phyloP scores from a whole-genome alignment of 2,329 filamentous ascomycete species.

The Pseudogymnoascus sp. region DNA sequence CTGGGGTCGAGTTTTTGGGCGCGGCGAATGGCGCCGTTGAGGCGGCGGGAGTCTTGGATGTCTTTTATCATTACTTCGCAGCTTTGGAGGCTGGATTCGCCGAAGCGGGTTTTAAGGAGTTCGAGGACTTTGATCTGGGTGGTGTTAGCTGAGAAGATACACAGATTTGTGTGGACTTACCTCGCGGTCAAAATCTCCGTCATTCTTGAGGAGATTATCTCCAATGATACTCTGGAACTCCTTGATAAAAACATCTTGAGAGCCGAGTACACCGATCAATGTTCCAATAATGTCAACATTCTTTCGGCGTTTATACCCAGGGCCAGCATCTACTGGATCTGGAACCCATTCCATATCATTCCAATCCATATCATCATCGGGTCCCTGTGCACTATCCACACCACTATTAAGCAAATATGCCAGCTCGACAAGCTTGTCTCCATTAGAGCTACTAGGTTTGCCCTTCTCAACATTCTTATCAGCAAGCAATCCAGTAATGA shows the following conservation, averaged over 20 bases:
- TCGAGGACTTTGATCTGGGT: conserved; percentile 65
- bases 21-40: conserved; percentile 60
- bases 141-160: conserved; percentile 10
- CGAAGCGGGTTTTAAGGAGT: conserved; percentile 80
- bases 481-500: conserved; percentile 65
- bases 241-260: conserved; percentile 86
- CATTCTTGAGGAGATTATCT: conserved; percentile 64
- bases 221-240: conserved; percentile 88
- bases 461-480: conserved; percentile 41
- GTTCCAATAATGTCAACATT: conserved; percentile 88
- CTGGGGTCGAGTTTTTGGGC: conserved; percentile 34
- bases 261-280: conserved; percentile 78
- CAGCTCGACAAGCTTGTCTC: conserved; percentile 55
- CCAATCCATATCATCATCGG: conserved; percentile 71
- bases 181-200: conserved; percentile 67
- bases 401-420: conserved; percentile 48
- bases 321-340: conserved; percentile 84
- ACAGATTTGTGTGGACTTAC: conserved; percentile 16
- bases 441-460: conserved; percentile 29
- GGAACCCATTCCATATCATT: conserved; percentile 90
- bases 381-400: conserved; percentile 40
- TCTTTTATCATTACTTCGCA: conserved; percentile 98
- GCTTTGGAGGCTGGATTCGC: conserved; percentile 75
- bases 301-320: conserved; percentile 83
- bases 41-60: conserved; percentile 70